Conservation (phyloP, 495 filamentous ascomycete genomes). For the Apiosordaria backusii region DNA sequence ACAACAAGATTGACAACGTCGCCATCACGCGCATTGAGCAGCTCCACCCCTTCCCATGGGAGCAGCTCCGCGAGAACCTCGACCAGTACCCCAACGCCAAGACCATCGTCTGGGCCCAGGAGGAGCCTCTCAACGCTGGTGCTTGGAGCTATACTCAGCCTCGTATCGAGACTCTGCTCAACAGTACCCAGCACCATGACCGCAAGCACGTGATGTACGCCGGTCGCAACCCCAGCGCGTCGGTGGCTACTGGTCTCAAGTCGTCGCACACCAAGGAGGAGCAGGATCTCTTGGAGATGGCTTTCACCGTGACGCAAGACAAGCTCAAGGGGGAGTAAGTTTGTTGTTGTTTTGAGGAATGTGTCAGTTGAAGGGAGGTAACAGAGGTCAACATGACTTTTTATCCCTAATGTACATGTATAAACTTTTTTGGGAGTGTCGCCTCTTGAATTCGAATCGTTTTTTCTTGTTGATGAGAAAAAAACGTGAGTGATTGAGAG, state of each 20-base stretch:
- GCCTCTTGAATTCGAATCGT: neutral
- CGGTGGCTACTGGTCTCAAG: conserved; percentile 92
- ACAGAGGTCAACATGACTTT: neutral
- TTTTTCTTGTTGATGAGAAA: neutral
- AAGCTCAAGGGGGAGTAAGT: conserved; percentile 67
- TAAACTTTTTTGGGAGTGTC: neutral
- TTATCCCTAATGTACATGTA: neutral
- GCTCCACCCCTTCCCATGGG: conserved; percentile 98
- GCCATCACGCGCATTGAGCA: conserved; percentile 96
- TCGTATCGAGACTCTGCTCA: conserved; percentile 91
- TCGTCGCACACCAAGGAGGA: conserved; percentile 87
- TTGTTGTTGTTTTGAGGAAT: neutral
- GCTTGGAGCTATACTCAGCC: conserved; percentile 94
- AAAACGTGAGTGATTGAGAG: neutral
- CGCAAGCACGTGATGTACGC: conserved; percentile 96
- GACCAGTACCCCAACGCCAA: conserved; percentile 95
- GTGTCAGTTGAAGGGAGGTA: neutral
- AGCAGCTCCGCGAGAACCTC: conserved; percentile 89
- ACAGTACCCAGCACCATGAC: conserved; percentile 85
- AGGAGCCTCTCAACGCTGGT: conserved; percentile 96
- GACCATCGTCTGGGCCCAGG: conserved; percentile 93
- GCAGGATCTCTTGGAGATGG: conserved; percentile 78
- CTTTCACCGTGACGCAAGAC: conserved; percentile 58
- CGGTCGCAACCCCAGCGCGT: conserved; percentile 82
- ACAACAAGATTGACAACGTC: conserved; percentile 77